Conservation (phyloP, 2,329 filamentous ascomycete genomes). For the Drechslerella stenobrocha region DNA sequence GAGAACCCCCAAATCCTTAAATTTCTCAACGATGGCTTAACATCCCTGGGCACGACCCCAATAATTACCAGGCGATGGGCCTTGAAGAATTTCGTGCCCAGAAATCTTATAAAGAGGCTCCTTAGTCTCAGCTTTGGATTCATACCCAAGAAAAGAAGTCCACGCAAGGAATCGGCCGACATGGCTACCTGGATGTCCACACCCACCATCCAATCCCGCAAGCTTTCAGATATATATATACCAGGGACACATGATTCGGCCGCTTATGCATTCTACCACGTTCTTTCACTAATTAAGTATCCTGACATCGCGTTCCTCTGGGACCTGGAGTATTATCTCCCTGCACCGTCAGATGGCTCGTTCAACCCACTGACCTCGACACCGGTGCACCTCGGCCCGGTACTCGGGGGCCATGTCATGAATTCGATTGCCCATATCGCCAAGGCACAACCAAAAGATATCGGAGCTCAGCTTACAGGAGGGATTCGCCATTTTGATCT, state of each 20-base stretch:
- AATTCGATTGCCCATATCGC: constrained; percentile 25
- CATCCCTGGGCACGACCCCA: constrained; percentile 3
- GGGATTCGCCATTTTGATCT: constrained; percentile 39
- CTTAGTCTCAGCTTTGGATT: background rate
- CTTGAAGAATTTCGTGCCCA: background rate
- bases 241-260: constrained; percentile 41
- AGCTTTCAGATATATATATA: constrained; percentile 24
- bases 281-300: constrained; percentile 32
- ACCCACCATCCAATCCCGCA: constrained; percentile 17
- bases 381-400: constrained; percentile 28
- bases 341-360: constrained; percentile 29
- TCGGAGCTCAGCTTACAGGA: constrained; percentile 24
- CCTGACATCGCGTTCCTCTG: constrained; percentile 42
- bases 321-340: constrained; percentile 36
- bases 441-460: constrained; percentile 21
- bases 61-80: background rate
- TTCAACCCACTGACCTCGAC: constrained; percentile 31
- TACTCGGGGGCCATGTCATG: constrained; percentile 34
- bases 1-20: constrained; percentile 33
- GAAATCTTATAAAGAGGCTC: background rate
- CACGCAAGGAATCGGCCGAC: constrained; percentile 1
- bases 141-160: background rate
- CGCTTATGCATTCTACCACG: constrained; percentile 29
- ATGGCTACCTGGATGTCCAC: constrained; percentile 39
- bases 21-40: constrained; percentile 7